phyloP scores from a whole-genome alignment of 2,329 filamentous ascomycete species.

The Hymenoscyphus fructigenus region DNA sequence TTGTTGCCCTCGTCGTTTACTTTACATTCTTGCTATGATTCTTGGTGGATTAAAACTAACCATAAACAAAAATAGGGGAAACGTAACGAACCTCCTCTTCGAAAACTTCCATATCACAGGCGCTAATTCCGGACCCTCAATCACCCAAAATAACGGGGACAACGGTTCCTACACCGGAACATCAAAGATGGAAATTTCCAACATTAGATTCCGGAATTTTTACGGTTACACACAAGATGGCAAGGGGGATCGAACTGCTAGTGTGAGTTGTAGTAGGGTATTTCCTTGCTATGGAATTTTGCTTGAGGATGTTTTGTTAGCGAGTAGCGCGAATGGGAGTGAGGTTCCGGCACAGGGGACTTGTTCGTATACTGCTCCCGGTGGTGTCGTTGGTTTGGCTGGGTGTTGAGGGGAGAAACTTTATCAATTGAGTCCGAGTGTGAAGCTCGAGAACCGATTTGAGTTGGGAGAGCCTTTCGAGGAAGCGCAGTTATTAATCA shows the following conservation, averaged over 20 bases:
- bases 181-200: conserved; percentile 49
- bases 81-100: conserved; percentile 50
- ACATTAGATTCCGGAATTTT: conserved; percentile 52
- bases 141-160: conserved; percentile 50
- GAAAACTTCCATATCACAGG: conserved; percentile 51
- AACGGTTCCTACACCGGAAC: conserved; percentile 50
- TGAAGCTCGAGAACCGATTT: no score
- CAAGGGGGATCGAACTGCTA: conserved; percentile 37
- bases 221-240: conserved; percentile 45
- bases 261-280: conserved; percentile 48
- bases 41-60: not conserved
- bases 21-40: not conserved
- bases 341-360: conserved; percentile 30
- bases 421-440: not conserved
- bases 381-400: conserved; percentile 36
- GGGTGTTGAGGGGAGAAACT: conserved; percentile 28
- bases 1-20: not conserved
- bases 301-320: conserved; percentile 42
- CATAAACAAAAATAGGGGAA: conserved; percentile 37
- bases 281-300: conserved; percentile 52
- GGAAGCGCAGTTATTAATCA: no score
- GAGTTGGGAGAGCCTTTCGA: no score
- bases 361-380: conserved; percentile 32
- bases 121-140: conserved; percentile 43
- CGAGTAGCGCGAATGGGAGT: conserved; percentile 20